Base-by-base conservation (phyloP, 2,329 filamentous ascomycete genomes). In the Rutstroemia sp. region DNA sequence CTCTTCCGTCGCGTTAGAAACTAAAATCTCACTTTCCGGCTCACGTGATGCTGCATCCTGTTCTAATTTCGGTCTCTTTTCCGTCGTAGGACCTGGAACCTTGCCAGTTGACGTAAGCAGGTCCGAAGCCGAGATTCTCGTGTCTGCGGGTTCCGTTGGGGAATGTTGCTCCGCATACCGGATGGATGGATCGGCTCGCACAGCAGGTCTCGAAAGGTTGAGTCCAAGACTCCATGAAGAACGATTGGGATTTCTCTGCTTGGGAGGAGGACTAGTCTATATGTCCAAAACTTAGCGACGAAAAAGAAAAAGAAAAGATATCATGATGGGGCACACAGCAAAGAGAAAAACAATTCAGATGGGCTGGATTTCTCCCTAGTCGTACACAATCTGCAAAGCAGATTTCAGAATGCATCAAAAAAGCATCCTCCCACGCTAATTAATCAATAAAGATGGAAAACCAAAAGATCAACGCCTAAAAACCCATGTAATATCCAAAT, bases 151-250 rank as follows among this genome's bases (percentile, higher is more conserved):
- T 58, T 60, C 39, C 48, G 23, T 27, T 39, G 48, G 27, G 44
- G 34, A 10, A 42, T 23, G 39, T 9, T 48, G 30, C 44, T 54
- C 51, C 19, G 44, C 34, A 40, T 30, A 7, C 25, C 23, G 44
- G 39, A n/a, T 16, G 10, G 42, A 17, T n/a, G 38, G 30, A 16
- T 54, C 42, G 27, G 42, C 17, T 16, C 51, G 30, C 27, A 21
- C 42, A 38, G 51, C 39, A 19, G 51, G 30, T 48, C 21, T 48
- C 25, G 52, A 55, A 30, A 55, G 16, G 44, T 36, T 55, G 46
- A 50, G 52, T 34, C 39, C 52, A 21, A 76, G 58, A 49, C 71
- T 72, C 76, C 75, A 78, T 23, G 76, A 78, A 49, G 70, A 68
- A 54, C 75, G 73, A 54, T 73, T 72, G 58, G 74, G 72, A 61